phyloP scores from a whole-genome alignment of 2,329 filamentous ascomycete species.

The Sporothrix globosa region DNA sequence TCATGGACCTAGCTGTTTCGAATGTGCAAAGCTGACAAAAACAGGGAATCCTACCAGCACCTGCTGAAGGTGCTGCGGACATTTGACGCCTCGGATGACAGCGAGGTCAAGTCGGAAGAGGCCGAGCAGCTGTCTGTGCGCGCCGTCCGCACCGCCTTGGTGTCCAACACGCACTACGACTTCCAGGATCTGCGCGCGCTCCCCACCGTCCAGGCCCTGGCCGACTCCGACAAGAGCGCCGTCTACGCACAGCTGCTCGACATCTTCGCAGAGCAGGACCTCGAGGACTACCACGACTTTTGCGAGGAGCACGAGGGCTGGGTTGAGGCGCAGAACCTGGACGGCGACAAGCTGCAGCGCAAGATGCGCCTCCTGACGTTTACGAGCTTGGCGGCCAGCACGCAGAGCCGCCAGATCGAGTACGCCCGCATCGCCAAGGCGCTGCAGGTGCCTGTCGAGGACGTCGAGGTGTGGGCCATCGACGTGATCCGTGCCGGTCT shows the following conservation, averaged over 20 bases:
- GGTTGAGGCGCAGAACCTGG: slow-evolving; percentile 73
- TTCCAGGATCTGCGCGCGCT: slow-evolving; percentile 83
- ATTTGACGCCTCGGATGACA: slow-evolving; percentile 60
- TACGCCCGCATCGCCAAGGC: slow-evolving; percentile 84
- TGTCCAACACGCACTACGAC: slow-evolving; percentile 62
- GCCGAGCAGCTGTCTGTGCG: slow-evolving; percentile 63
- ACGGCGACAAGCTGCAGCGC: slow-evolving; percentile 75
- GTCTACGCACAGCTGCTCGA: slow-evolving; percentile 90
- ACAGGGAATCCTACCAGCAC: slow-evolving; percentile 67
- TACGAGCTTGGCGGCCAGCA: slow-evolving; percentile 81
- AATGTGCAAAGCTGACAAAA: slow-evolving; percentile 30
- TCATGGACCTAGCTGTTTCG: no score
- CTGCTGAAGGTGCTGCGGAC: slow-evolving; percentile 64
- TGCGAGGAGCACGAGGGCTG: slow-evolving; percentile 87
- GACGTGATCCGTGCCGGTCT: slow-evolving; percentile 95
- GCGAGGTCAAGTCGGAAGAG: slow-evolving; percentile 61
- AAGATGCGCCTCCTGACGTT: slow-evolving; percentile 98
- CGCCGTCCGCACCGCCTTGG: slow-evolving; percentile 58
- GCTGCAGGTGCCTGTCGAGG: slow-evolving; percentile 77
- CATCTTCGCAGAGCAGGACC: slow-evolving; percentile 89
- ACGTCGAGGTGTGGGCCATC: slow-evolving; percentile 98
- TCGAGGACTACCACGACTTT: slow-evolving; percentile 96
- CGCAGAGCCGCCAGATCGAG: slow-evolving; percentile 81
- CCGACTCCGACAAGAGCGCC: slow-evolving; percentile 69
- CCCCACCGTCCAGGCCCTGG: slow-evolving; percentile 81